A percentile compares a stretch with the other conserved stretches of the same genome.
Conservation (phyloP, 495 filamentous ascomycete species). For the Lasiosphaeria hispida region DNA sequence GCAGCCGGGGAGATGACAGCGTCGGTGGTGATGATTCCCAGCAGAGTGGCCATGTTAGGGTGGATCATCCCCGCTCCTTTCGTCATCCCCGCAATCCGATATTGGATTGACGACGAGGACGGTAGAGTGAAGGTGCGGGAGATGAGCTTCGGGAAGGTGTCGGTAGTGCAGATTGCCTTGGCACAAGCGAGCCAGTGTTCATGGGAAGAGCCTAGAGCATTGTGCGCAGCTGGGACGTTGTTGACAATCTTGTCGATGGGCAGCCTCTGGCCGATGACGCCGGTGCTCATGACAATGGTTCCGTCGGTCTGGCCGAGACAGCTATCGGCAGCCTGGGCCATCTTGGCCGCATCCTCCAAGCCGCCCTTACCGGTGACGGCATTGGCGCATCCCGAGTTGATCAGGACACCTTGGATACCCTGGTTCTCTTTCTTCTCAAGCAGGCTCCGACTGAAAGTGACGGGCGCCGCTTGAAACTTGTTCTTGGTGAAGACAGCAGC, state of each 20-base stretch:
- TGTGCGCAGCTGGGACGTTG: conserved; percentile 73
- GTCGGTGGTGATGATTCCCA: conserved; percentile 92
- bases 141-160: conserved; percentile 96
- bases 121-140: conserved; percentile 83
- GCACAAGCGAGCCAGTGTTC: conserved; percentile 83
- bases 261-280: conserved; percentile 92
- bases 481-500: conserved; percentile 97
- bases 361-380: conserved; percentile 93
- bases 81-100: conserved; percentile 89
- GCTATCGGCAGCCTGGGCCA: conserved; percentile 76
- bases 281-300: conserved; percentile 94
- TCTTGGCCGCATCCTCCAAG: conserved; percentile 79
- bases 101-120: conserved; percentile 69
- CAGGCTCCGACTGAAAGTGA: conserved; percentile 74
- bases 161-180: conserved; percentile 95
- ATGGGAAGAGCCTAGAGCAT: conserved; percentile 68
- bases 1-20: conserved; percentile 70
- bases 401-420: conserved; percentile 76
- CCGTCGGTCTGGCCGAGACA: conserved; percentile 62
- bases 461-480: conserved; percentile 95
- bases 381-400: conserved; percentile 97
- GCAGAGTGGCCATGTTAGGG: conserved; percentile 96
- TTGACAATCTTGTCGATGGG: conserved; percentile 87
- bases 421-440: conserved; percentile 62
- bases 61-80: conserved; percentile 99